Conservation (phyloP, 495 filamentous ascomycete species). For the Aspergillus egyptiacus region DNA sequence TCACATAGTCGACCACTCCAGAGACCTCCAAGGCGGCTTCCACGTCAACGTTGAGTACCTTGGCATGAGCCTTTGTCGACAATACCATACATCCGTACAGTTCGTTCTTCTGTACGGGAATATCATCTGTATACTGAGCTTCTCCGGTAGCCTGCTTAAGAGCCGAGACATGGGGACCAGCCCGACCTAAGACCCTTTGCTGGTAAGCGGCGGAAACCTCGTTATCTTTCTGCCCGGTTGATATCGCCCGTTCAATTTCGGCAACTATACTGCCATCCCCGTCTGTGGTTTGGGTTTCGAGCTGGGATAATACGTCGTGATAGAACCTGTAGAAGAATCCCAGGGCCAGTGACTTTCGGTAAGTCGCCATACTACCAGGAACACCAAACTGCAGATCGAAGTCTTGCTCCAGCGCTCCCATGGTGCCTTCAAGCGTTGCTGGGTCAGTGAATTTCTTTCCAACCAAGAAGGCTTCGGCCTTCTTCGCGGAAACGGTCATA, state of each 20-base stretch:
- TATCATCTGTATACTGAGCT: conserved; percentile 95
- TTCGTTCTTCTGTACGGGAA: conserved; percentile 80
- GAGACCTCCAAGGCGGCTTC: conserved; percentile 73
- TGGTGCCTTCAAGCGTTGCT: conserved; percentile 75
- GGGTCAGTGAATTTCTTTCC: conserved; percentile 78
- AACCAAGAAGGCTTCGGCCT: conserved; percentile 59
- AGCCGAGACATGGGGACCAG: conserved; percentile 80
- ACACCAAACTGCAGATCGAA: conserved; percentile 83
- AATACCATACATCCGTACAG: conserved; percentile 82
- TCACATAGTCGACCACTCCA: conserved; percentile 56
- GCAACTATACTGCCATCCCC: conserved; percentile 48
- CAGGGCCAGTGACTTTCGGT: conserved; percentile 82
- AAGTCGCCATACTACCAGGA: conserved; percentile 93
- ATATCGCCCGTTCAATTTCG: conserved; percentile 58
- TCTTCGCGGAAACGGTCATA: conserved; percentile 75
- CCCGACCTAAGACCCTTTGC: conserved; percentile 73
- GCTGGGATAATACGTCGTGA: conserved; percentile 56
- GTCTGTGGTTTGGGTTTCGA: conserved; percentile 41
- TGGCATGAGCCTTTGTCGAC: conserved; percentile 85
- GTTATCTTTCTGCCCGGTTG: conserved; percentile 50
- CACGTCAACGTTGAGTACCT: conserved; percentile 68
- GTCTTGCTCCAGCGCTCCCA: conserved; percentile 80
- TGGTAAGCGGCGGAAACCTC: conserved; percentile 46
- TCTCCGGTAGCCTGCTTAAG: conserved; percentile 91
- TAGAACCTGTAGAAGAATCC: conserved; percentile 89